phyloP scores from a whole-genome alignment of 495 filamentous ascomycete species.

The Sabuloglossum arenarium region DNA sequence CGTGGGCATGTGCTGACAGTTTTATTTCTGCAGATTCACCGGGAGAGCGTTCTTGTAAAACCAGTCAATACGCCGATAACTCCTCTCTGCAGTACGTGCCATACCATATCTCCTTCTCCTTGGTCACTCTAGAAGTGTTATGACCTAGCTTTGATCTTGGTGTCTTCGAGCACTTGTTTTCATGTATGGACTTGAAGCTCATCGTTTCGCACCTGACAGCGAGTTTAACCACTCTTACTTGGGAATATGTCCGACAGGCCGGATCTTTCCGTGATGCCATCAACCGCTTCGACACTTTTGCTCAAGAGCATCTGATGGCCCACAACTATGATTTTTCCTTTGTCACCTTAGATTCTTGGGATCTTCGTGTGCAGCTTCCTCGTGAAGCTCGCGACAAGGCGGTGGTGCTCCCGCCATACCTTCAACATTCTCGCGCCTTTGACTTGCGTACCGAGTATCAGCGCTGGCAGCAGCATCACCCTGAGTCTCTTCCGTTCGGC shows the following conservation, averaged over 20 bases:
- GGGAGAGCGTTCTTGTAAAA: conserved; percentile 91
- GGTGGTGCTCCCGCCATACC: conserved; percentile 85
- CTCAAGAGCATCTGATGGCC: conserved; percentile 61
- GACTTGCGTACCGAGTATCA: conserved; percentile 95
- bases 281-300: conserved; percentile 83
- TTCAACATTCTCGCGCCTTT: conserved; percentile 93
- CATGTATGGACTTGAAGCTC: not conserved
- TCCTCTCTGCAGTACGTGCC: conserved; percentile 84
- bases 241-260: conserved; percentile 95
- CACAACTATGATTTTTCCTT: conserved; percentile 91
- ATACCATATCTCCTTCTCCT: conserved; percentile 6
- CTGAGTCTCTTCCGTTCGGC: conserved; percentile 90
- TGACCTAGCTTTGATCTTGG: not conserved
- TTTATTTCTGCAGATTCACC: conserved; percentile 44
- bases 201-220: conserved; percentile 28
- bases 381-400: conserved; percentile 95
- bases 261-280: conserved; percentile 93
- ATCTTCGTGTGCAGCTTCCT: conserved; percentile 90
- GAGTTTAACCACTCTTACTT: conserved; percentile 91
- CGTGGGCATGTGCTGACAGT: not conserved
- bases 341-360: conserved; percentile 95
- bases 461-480: conserved; percentile 93
- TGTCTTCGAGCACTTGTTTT: conserved; percentile 1
- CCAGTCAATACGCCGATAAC: conserved; percentile 97
- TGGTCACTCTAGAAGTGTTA: not conserved